Percentiles rank a stretch among this genome's conserved stretches.
Evolutionary conservation across 495 filamentous ascomycete genomes (phyloP).

Genomic region (Hypoxylon perforatum): DNA sequence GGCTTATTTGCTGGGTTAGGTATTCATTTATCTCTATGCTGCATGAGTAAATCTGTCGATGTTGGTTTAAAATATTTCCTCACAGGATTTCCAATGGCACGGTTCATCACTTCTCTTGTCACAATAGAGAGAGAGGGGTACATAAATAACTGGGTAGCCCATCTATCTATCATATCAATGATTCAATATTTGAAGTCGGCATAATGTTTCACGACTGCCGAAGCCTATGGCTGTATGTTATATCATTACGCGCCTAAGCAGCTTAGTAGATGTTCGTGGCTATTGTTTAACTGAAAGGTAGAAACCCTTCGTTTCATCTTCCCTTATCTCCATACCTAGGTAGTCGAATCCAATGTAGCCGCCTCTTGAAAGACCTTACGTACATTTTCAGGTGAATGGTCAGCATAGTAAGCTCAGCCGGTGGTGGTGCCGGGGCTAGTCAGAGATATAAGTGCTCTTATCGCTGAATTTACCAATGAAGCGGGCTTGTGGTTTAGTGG

Average conservation of each 20-base stretch:
- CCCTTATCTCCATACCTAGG: too few species aligned
- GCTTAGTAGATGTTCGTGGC: too few species aligned
- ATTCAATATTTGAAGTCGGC: neutral
- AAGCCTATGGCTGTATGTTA: too few species aligned
- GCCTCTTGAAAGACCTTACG: too few species aligned
- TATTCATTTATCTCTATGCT: conserved; percentile 20
- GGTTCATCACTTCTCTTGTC: neutral
- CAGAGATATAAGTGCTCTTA: neutral
- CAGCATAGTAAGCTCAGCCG: too few species aligned
- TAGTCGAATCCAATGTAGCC: too few species aligned
- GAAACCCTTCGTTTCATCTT: too few species aligned
- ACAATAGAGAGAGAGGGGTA: neutral
- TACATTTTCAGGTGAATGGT: too few species aligned
- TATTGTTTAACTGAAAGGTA: too few species aligned
- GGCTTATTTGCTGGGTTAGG: conserved; percentile 30
- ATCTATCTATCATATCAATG: neutral
- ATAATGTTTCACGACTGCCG: neutral
- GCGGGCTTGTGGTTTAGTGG: conserved; percentile 43
- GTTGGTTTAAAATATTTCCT: neutral
- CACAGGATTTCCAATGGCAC: neutral
- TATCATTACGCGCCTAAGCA: too few species aligned
- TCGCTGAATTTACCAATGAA: neutral
- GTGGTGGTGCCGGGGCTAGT: neutral
- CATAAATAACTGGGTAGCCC: neutral
- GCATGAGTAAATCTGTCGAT: conserved; percentile 20